Conservation (phyloP, 2,329 filamentous ascomycete genomes). For the Aspergillus sp. region DNA sequence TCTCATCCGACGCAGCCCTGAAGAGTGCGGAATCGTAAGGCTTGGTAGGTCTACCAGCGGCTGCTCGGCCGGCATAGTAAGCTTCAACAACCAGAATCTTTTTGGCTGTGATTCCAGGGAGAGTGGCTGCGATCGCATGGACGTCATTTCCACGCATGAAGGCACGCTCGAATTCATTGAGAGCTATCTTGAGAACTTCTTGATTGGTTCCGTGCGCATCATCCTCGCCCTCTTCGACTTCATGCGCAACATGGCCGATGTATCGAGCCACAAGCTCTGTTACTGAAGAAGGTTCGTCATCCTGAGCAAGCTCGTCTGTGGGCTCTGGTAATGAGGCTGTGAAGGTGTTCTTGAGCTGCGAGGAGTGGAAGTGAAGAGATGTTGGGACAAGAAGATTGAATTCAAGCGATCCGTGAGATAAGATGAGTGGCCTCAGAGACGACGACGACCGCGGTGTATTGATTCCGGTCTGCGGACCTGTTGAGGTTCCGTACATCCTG, state of each 20-base stretch:
- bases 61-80: slow-evolving; percentile 87
- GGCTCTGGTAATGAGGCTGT: slow-evolving; percentile 79
- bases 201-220: slow-evolving; percentile 83
- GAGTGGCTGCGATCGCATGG: slow-evolving; percentile 78
- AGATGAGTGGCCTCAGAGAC: slow-evolving; percentile 85
- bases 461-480: slow-evolving; percentile 89
- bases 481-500: slow-evolving; percentile 80
- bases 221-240: slow-evolving; percentile 92
- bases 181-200: slow-evolving; percentile 85
- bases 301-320: slow-evolving; percentile 95
- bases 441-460: slow-evolving; percentile 93
- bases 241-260: slow-evolving; percentile 81
- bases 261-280: slow-evolving; percentile 91
- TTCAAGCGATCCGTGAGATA: slow-evolving; percentile 92
- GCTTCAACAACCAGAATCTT: slow-evolving; percentile 85
- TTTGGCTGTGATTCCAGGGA: slow-evolving; percentile 90
- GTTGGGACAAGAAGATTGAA: slow-evolving; percentile 95
- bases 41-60: slow-evolving; percentile 81
- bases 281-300: slow-evolving; percentile 97
- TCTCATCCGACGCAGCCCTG: slow-evolving; percentile 79
- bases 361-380: slow-evolving; percentile 91
- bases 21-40: slow-evolving; percentile 91
- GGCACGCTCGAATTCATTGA: slow-evolving; percentile 94
- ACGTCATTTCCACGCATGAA: slow-evolving; percentile 96
- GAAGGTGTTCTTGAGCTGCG: slow-evolving; percentile 91